phyloP scores from a whole-genome alignment of 768 basidiomycete species.

The Austroboletus festivus region DNA sequence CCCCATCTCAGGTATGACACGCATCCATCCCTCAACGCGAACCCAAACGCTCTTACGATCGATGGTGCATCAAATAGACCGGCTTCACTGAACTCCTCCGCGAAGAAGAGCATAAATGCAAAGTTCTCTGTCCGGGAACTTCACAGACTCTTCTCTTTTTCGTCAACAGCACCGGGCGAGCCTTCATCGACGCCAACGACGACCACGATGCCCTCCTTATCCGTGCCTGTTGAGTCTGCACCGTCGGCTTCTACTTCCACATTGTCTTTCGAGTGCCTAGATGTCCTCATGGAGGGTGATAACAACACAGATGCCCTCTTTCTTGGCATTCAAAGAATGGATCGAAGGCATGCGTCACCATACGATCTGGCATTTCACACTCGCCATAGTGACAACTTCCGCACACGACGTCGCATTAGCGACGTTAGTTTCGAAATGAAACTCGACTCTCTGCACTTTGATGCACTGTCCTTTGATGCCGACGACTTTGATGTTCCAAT shows the following conservation, averaged over 20 bases:
- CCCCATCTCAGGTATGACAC: slow-evolving; percentile 20
- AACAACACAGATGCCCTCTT: slow-evolving; percentile 12
- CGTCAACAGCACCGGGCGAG: slow-evolving; percentile 20
- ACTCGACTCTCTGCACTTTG: slow-evolving; percentile 73
- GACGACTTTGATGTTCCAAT: slow-evolving; percentile 43
- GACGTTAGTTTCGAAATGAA: slow-evolving; percentile 60
- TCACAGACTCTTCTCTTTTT: slow-evolving; percentile 31
- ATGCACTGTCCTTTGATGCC: slow-evolving; percentile 63
- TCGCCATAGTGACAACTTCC: background rate
- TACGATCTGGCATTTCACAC: slow-evolving; percentile 4
- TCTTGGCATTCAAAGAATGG: slow-evolving; percentile 17
- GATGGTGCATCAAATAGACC: slow-evolving; percentile 21
- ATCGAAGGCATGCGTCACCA: slow-evolving; percentile 13
- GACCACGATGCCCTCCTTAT: background rate
- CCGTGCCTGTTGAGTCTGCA: background rate
- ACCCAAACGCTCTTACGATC: slow-evolving; percentile 6
- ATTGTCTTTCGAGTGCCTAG: slow-evolving; percentile 12
- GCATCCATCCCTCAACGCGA: slow-evolving; percentile 18
- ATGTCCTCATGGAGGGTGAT: slow-evolving; percentile 20
- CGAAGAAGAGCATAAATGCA: slow-evolving; percentile 22
- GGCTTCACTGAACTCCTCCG: slow-evolving; percentile 35
- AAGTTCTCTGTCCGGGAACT: slow-evolving; percentile 38
- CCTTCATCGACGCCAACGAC: slow-evolving; percentile 2
- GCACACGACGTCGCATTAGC: slow-evolving; percentile 16
- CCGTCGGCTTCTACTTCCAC: slow-evolving; percentile 13